Evolutionary conservation across 768 basidiomycete species (phyloP), one percentile per base, ranked within the genome.

Genomic region (Auricularia sp.): DNA sequence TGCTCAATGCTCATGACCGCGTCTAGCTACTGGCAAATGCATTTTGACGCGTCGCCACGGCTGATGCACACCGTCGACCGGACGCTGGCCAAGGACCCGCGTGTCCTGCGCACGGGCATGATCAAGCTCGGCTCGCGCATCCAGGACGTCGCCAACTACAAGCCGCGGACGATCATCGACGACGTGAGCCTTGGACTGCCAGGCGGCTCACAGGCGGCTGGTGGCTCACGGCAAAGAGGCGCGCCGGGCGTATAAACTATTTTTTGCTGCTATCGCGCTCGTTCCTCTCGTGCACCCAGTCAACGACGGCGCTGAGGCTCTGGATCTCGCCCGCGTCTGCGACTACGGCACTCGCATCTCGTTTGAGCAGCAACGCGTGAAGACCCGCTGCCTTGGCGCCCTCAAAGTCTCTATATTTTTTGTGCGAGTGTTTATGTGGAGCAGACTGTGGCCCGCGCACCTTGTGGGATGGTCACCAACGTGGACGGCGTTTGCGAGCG

Each of bases 11-110:
- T 47, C 61, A 34, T 37, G 5, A 37, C 2, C 59, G 21, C 69
- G 29, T 29, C 29, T 29, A 95, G 93, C 70, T 94, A 94, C 73
- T 95, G 92, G 92, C 87, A 89, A 3, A 83, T 96, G 79, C 84
- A 92, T 72, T 96, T 94, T 73, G 94, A 96, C 78, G 84, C 90
- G 3, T 88, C 89, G 8, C 93, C 93, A 11, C 78, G 79, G 45
- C 86, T 84, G 0, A 78, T 95, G 61, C 77, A 79, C 5, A 77
- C 81, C 0, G 78, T 96, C n/a, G 85, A 85, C 68, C 75, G 77
- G 8, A 79, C 88, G 64, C 82, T 95, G 74, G 84, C 88, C 7
- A 80, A 80, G 63, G 94, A 96, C 71, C 92, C 92, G 11, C 84
- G 88, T 37, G 90, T 96, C 14, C 78, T 96, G 63, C 83, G 92